Evolutionary conservation across 2,329 filamentous ascomycete species (phyloP).

Genomic region (Bipolaris bicolor): DNA sequence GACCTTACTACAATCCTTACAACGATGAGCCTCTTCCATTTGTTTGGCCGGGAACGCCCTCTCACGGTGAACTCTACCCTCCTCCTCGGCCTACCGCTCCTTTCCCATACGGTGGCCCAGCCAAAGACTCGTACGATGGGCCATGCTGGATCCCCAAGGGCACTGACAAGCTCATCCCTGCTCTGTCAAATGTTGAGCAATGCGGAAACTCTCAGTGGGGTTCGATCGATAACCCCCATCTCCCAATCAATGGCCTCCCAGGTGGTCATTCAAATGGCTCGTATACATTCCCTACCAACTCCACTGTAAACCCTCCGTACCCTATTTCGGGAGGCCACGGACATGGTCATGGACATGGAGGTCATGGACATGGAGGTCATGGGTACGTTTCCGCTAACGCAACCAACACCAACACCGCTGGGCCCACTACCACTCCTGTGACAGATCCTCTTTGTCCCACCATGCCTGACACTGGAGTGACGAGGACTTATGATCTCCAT

Average conservation of each 20-base stretch:
- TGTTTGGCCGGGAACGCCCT: constrained; percentile 35
- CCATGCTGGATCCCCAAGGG: constrained; percentile 39
- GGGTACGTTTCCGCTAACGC: constrained; percentile 13
- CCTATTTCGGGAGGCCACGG: constrained; percentile 14
- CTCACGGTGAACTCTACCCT: constrained; percentile 24
- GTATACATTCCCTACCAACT: neutral
- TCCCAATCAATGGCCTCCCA: constrained; percentile 29
- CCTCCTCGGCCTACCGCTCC: constrained; percentile 30
- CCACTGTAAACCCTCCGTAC: constrained; percentile 7
- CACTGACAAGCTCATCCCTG: constrained; percentile 23
- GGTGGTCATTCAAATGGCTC: constrained; percentile 13
- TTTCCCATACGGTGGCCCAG: constrained; percentile 31
- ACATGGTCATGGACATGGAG: neutral
- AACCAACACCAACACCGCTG: constrained; percentile 9
- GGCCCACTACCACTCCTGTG: constrained; percentile 14
- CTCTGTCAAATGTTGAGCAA: constrained; percentile 30
- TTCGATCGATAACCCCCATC: constrained; percentile 33
- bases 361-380: constrained; percentile 3
- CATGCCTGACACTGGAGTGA: constrained; percentile 44
- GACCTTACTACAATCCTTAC: constrained; percentile 41
- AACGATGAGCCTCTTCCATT: constrained; percentile 34
- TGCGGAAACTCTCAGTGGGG: constrained; percentile 42
- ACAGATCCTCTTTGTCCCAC: constrained; percentile 24
- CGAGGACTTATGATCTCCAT: constrained; percentile 37
- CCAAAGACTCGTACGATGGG: constrained; percentile 26